Conservation (phyloP, 1,284 basidiomycete species). For the Hypsizygus ulmarius region DNA sequence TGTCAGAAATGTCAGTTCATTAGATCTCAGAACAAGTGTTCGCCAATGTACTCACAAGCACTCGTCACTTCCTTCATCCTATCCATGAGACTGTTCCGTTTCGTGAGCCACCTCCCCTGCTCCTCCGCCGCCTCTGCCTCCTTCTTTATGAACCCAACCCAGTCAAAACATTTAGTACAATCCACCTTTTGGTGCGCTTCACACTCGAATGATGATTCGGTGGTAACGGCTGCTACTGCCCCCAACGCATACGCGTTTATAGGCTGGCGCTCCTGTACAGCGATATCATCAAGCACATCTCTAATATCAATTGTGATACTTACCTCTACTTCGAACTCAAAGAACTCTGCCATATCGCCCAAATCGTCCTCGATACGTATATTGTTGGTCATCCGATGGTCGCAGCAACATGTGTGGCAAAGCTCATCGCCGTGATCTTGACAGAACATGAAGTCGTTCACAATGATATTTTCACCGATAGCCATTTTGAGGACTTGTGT, state of each 20-base stretch:
- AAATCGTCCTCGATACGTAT: slow-evolving; percentile 29
- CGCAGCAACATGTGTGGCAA: slow-evolving; percentile 30
- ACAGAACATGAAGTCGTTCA: slow-evolving; percentile 34
- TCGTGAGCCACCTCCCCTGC: slow-evolving; percentile 10
- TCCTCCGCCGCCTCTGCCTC: slow-evolving; percentile 22
- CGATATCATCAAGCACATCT: background rate
- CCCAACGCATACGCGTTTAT: slow-evolving; percentile 28
- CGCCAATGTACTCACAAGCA: too few relatives aligned
- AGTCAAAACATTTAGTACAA: slow-evolving; percentile 31
- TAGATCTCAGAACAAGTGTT: too few relatives aligned
- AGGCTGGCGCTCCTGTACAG: slow-evolving; percentile 26
- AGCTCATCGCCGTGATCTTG: slow-evolving; percentile 31
- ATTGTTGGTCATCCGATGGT: slow-evolving; percentile 34
- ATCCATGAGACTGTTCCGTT: background rate
- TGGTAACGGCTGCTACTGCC: slow-evolving; percentile 22
- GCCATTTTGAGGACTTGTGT: slow-evolving; percentile 2
- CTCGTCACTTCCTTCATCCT: background rate
- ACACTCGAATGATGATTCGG: slow-evolving; percentile 25
- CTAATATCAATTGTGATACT: background rate
- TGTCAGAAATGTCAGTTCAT: too few relatives aligned
- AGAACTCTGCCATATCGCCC: slow-evolving; percentile 19
- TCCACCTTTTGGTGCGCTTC: slow-evolving; percentile 25
- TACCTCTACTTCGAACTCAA: slow-evolving; percentile 25
- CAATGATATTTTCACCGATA: slow-evolving; percentile 22
- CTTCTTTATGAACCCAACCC: slow-evolving; percentile 27